phyloP scores from a whole-genome alignment of 805 yeast genomes.

The Wickerhamomyces silvicola region DNA sequence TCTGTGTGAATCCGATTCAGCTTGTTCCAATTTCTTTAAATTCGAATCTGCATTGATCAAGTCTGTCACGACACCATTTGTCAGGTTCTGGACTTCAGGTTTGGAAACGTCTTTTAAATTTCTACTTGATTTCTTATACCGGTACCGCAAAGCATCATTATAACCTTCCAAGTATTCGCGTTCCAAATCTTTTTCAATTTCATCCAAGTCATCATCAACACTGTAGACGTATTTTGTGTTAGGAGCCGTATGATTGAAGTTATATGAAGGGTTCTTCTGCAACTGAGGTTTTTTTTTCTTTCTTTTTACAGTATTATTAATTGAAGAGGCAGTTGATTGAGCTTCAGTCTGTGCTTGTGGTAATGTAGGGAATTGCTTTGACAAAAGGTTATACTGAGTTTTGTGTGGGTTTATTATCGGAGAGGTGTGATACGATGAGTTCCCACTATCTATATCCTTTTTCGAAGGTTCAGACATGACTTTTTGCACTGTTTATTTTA shows the following conservation, averaged over 20 bases:
- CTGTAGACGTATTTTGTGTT: conserved; percentile 44
- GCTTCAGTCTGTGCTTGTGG: conserved; percentile 5
- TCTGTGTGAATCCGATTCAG: conserved; percentile 16
- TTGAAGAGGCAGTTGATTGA: conserved; percentile 11
- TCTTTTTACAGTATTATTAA: conserved; percentile 14
- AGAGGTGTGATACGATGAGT: too few species aligned
- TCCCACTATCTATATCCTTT: too few species aligned
- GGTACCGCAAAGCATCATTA: conserved; percentile 58
- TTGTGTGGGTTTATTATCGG: conserved; percentile 1
- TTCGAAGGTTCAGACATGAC: too few species aligned
- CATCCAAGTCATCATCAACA: conserved; percentile 78
- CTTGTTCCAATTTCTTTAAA: conserved; percentile 18
- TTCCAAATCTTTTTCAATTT: conserved; percentile 53
- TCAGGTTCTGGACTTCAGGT: conserved; percentile 6
- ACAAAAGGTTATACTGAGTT: conserved; percentile 3
- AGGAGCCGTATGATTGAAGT: conserved; percentile 3
- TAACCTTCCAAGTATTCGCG: conserved; percentile 66
- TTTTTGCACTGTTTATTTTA: too few species aligned
- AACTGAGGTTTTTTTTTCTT: conserved; percentile 19
- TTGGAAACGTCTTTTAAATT: conserved; percentile 10
- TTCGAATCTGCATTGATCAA: conserved; percentile 21
- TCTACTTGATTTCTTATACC: conserved; percentile 28
- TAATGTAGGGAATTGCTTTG: conserved; percentile 2
- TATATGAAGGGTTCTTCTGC: conserved; percentile 16
- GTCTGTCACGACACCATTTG: conserved; percentile 14